phyloP scores from a whole-genome alignment of 208 protist genomes.

The Trypanosoma mega region DNA sequence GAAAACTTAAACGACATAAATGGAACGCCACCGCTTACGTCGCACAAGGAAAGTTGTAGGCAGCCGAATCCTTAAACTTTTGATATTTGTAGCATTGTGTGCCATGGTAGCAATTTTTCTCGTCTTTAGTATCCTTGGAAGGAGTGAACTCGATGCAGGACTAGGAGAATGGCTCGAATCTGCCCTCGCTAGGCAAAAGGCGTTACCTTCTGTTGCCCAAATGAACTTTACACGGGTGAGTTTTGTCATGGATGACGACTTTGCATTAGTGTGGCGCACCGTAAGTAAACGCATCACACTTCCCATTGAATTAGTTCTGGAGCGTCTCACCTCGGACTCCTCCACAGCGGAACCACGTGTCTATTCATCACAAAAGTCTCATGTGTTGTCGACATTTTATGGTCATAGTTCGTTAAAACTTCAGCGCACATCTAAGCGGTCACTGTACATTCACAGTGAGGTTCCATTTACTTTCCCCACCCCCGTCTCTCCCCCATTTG shows the following conservation, averaged over 20 bases:
- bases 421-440: constrained; percentile 23
- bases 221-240: constrained; percentile 15
- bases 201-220: neutral
- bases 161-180: no score
- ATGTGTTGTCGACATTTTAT: constrained; percentile 24
- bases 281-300: constrained; percentile 9
- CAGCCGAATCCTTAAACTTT: no score
- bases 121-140: neutral
- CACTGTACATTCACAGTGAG: constrained; percentile 20
- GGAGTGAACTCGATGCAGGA: no score
- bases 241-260: constrained; percentile 16
- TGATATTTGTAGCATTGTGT: no score
- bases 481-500: no score
- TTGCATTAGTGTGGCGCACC: constrained; percentile 21
- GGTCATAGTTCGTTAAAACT: constrained; percentile 31
- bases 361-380: neutral
- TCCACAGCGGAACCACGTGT: neutral
- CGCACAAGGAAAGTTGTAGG: no score
- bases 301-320: constrained; percentile 10
- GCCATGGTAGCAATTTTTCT: constrained; percentile 1
- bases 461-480: constrained; percentile 5
- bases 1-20: no score
- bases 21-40: no score
- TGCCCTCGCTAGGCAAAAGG: no score
- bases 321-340: neutral